Evolutionary conservation across 345 rosid species (phyloP).

Genomic region (Rubroshorea leprosula): DNA sequence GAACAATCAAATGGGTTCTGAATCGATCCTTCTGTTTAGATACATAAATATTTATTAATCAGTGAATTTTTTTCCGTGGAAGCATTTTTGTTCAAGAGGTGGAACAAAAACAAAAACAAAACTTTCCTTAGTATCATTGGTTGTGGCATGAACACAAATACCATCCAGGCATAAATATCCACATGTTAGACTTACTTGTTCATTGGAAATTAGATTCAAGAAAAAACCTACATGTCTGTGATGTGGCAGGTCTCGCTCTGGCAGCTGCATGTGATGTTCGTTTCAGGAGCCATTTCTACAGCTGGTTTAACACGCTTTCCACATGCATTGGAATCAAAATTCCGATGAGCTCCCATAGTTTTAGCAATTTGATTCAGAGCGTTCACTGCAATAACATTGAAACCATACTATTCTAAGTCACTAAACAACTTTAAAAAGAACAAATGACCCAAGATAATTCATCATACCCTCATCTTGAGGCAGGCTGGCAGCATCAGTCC

Average conservation of each 20-base stretch:
- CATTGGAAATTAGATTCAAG: neutral
- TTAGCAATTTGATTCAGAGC: conserved; percentile 38
- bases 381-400: conserved; percentile 28
- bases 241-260: conserved; percentile 34
- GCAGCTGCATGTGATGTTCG: conserved; percentile 28
- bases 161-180: neutral
- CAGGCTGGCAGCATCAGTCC: conserved; percentile 1
- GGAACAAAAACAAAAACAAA: neutral
- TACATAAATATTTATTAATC: neutral
- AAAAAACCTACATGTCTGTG: conserved; percentile 23
- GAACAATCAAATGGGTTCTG: too few species aligned
- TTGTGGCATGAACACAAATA: neutral
- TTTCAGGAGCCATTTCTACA: conserved; percentile 15
- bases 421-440: neutral
- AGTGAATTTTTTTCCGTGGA: too few species aligned
- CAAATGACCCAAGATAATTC: neutral
- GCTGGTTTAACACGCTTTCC: conserved; percentile 19
- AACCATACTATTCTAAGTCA: neutral
- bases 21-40: too few species aligned
- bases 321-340: conserved; percentile 42
- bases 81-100: neutral
- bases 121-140: neutral
- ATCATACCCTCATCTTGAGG: conserved; percentile 11
- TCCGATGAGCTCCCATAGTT: conserved; percentile 52
- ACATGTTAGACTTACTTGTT: neutral